A percentile compares a stretch with the other conserved stretches of the same genome.
phyloP scores from a whole-genome alignment of 208 protist species.

The Naegleria gruberi region DNA sequence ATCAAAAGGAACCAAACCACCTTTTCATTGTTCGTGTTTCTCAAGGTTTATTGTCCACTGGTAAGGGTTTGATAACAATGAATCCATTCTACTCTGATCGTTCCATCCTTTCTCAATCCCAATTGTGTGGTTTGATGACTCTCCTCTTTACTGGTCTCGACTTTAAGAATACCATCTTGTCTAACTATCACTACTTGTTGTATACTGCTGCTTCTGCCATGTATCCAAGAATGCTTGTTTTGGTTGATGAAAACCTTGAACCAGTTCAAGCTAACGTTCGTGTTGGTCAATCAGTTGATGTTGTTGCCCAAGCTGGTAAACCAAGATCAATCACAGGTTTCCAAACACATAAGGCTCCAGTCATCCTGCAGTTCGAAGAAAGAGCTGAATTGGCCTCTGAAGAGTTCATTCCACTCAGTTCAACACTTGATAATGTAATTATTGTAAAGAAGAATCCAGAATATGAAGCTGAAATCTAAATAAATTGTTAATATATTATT shows the following conservation, averaged over 20 bases:
- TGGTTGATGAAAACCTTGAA: conserved; percentile 87
- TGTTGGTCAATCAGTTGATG: conserved; percentile 81
- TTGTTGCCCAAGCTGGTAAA: conserved; percentile 91
- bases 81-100: conserved; percentile 86
- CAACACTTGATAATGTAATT: background rate
- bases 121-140: conserved; percentile 78
- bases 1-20: conserved; percentile 79
- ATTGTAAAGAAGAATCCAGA: conserved; percentile 22
- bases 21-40: conserved; percentile 70
- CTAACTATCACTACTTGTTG: conserved; percentile 92
- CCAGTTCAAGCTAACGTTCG: conserved; percentile 65
- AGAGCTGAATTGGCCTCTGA: conserved; percentile 92
- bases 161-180: conserved; percentile 72
- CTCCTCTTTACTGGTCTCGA: conserved; percentile 83
- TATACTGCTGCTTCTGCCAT: conserved; percentile 82
- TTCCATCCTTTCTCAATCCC: conserved; percentile 61
- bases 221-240: conserved; percentile 90
- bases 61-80: conserved; percentile 96
- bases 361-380: conserved; percentile 87
- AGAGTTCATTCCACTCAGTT: conserved; percentile 56
- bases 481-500: no score
- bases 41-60: conserved; percentile 92
- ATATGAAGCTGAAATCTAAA: background rate
- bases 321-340: conserved; percentile 98
- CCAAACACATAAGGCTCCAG: conserved; percentile 96